phyloP scores from a whole-genome alignment of 176 grass and related monocot genomes.

The Bolboschoenus planiculmis region DNA sequence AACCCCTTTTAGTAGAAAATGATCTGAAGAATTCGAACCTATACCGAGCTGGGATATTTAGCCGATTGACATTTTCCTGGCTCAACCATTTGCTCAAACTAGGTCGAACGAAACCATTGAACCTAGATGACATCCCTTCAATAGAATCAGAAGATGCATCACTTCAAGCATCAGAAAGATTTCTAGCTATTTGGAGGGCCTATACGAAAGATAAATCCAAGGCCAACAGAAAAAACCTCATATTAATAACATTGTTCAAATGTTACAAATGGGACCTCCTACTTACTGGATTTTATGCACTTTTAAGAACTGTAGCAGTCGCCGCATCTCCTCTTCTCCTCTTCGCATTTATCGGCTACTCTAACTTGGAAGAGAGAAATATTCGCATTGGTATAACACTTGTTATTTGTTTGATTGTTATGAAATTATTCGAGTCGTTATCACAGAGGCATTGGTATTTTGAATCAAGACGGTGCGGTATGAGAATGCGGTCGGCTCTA shows the following conservation, averaged over 20 bases:
- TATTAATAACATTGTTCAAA: constrained; percentile 34
- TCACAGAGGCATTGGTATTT: constrained; percentile 88
- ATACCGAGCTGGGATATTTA: constrained; percentile 38
- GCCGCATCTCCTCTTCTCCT: constrained; percentile 47
- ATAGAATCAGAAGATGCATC: constrained; percentile 56
- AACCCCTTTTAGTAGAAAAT: constrained; percentile 38
- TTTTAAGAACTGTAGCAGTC: constrained; percentile 36
- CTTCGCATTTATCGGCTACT: constrained; percentile 64
- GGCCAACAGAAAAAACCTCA: constrained; percentile 20
- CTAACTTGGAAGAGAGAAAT: constrained; percentile 36
- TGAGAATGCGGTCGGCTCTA: constrained; percentile 67
- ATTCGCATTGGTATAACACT: constrained; percentile 28
- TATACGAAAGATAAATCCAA: constrained; percentile 40
- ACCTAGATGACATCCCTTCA: constrained; percentile 53
- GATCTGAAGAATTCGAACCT: constrained; percentile 24
- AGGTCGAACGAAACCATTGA: constrained; percentile 58
- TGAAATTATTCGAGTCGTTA: constrained; percentile 69
- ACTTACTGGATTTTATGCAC: constrained; percentile 59
- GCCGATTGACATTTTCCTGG: constrained; percentile 76
- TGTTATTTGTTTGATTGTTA: constrained; percentile 39
- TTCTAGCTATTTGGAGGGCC: constrained; percentile 40
- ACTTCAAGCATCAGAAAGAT: constrained; percentile 27
- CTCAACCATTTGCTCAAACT: constrained; percentile 56
- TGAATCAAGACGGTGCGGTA: constrained; percentile 55
- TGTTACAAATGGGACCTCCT: constrained; percentile 55